Conservation (phyloP, 2,329 filamentous ascomycete genomes). For the Madurella mycetomatis region DNA sequence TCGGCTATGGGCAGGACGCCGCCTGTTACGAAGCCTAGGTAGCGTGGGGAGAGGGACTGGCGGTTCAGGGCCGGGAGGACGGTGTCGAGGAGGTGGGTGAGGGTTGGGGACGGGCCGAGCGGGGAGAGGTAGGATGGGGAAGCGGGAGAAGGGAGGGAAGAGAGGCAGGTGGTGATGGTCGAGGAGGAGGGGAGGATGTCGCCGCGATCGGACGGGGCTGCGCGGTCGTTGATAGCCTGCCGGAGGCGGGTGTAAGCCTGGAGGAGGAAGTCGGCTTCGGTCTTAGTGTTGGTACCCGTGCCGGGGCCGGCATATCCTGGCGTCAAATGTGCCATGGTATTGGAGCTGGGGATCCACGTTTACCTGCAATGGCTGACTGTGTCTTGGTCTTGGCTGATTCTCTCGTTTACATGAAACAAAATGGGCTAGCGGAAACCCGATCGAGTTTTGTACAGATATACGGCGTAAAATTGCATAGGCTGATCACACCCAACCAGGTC, state of each 20-base stretch:
- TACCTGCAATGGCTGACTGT: too few relatives aligned
- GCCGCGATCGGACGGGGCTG: constrained; percentile 9
- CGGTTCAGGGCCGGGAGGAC: constrained; percentile 61
- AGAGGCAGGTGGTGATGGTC: constrained; percentile 35
- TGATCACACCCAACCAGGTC: too few relatives aligned
- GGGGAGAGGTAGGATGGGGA: constrained; percentile 24
- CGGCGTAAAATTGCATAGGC: too few relatives aligned
- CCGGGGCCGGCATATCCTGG: not conserved
- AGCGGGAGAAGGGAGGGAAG: constrained; percentile 35
- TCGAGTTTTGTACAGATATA: too few relatives aligned
- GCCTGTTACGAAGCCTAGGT: constrained; percentile 88
- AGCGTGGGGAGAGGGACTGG: constrained; percentile 60
- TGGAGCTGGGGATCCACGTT: not conserved
- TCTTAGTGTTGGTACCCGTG: not conserved
- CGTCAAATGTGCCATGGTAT: constrained; percentile 5
- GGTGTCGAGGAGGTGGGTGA: constrained; percentile 42
- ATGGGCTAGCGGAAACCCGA: too few relatives aligned
- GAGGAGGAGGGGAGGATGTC: constrained; percentile 44
- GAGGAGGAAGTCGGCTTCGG: constrained; percentile 20
- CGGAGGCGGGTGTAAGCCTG: constrained; percentile 17
- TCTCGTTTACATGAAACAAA: too few relatives aligned
- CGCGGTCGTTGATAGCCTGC: not conserved
- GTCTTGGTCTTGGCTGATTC: too few relatives aligned
- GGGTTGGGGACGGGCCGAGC: constrained; percentile 26
- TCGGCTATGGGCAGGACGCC: constrained; percentile 73